Percentiles rank a stretch among this genome's conserved stretches.
Evolutionary conservation across 2,329 filamentous ascomycete genomes (phyloP).

Genomic region (Coniella lustricola): DNA sequence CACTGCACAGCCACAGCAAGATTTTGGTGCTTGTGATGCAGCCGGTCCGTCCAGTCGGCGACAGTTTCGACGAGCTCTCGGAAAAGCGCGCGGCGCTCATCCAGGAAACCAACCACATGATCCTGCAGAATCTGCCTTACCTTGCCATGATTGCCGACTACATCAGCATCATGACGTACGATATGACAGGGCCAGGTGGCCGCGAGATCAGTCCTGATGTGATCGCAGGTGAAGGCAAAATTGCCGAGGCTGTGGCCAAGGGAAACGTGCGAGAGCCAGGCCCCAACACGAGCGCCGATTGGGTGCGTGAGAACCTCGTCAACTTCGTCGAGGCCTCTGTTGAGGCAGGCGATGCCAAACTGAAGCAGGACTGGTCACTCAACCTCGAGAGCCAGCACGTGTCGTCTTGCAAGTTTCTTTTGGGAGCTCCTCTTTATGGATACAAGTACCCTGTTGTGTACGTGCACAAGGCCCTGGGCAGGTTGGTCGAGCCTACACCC

Average conservation of each 20-base stretch:
- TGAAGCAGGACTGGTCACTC: conserved; percentile 4
- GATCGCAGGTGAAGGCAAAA: conserved; percentile 3
- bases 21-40: conserved; percentile 19
- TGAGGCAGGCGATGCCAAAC: neutral
- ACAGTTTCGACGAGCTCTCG: conserved; percentile 4
- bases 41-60: conserved; percentile 10
- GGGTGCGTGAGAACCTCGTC: conserved; percentile 14
- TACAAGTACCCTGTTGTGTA: conserved; percentile 18
- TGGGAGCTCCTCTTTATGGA: conserved; percentile 19
- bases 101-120: conserved; percentile 4
- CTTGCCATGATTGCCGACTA: conserved; percentile 18
- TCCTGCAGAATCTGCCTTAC: conserved; percentile 12
- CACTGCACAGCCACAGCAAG: conserved; percentile 14
- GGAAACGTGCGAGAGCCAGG: conserved; percentile 16
- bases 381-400: conserved; percentile 1
- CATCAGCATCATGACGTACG: conserved; percentile 20
- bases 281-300: conserved; percentile 15
- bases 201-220: conserved; percentile 2
- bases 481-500: conserved; percentile 8
- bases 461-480: conserved; percentile 5
- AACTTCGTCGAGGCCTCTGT: conserved; percentile 11
- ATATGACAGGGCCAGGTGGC: conserved; percentile 18
- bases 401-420: conserved; percentile 16
- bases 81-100: neutral
- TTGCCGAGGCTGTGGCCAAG: conserved; percentile 1